Evolutionary conservation across 2,329 filamentous ascomycete species (phyloP).

Genomic region (Aspergillus sojae): DNA sequence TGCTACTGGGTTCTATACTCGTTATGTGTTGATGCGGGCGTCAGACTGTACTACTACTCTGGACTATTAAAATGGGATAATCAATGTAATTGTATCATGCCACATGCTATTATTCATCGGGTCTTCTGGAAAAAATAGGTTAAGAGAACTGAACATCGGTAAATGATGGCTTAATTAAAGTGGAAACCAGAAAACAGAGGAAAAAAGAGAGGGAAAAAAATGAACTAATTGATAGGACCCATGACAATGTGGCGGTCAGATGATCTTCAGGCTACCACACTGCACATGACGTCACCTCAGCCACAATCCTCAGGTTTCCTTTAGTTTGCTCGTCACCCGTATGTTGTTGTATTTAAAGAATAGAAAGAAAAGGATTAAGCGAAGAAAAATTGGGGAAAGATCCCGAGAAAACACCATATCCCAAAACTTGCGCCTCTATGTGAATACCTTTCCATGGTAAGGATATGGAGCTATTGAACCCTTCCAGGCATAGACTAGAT

Average conservation of each 20-base stretch:
- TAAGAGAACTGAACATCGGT: neutral
- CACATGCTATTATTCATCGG: neutral
- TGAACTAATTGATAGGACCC: neutral
- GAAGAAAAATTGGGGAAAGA: neutral
- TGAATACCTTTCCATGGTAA: neutral
- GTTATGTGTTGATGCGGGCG: neutral
- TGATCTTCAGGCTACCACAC: slow-evolving; percentile 1
- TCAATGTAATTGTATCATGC: neutral
- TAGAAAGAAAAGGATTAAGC: neutral
- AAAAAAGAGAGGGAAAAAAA: neutral
- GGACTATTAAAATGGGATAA: neutral
- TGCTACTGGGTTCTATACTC: neutral
- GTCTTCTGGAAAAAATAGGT: neutral
- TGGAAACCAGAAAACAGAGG: neutral
- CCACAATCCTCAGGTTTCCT: neutral
- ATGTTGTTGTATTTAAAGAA: too few species aligned
- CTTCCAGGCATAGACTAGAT: neutral
- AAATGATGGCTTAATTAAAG: neutral
- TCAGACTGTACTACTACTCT: neutral
- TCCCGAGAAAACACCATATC: neutral
- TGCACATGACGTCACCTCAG: neutral
- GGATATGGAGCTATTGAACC: neutral
- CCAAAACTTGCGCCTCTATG: neutral
- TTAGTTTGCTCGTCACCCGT: neutral
- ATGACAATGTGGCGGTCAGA: slow-evolving; percentile 6